Evolutionary conservation across 495 filamentous ascomycete genomes (phyloP).

Genomic region (Aspergillus hancockii): DNA sequence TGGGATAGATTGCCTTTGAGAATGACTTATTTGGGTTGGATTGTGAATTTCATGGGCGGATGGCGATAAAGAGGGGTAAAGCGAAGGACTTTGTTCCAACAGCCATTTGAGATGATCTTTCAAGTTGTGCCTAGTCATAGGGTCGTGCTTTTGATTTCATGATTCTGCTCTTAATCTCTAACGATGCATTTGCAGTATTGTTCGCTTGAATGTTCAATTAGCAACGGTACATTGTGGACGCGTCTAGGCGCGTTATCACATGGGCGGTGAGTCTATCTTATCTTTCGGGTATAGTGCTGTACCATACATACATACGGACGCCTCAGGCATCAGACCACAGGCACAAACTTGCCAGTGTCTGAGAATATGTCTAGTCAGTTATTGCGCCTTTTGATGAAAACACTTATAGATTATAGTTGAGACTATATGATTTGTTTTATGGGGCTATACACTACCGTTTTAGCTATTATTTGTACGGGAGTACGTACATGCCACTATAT

Average conservation of each 20-base stretch:
- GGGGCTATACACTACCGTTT: too few species aligned
- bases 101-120: constrained; percentile 52
- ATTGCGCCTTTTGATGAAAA: too few species aligned
- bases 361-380: too few species aligned
- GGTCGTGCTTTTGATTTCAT: constrained; percentile 36
- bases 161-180: constrained; percentile 16
- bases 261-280: constrained; percentile 20
- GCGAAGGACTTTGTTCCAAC: constrained; percentile 41
- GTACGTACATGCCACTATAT: too few species aligned
- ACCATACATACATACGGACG: not conserved
- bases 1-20: constrained; percentile 10
- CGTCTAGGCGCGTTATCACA: constrained; percentile 27
- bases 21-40: constrained; percentile 19
- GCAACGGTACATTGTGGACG: constrained; percentile 15
- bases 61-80: constrained; percentile 34
- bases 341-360: too few species aligned
- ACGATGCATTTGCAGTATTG: constrained; percentile 12
- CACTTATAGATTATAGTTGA: too few species aligned
- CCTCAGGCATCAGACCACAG: too few species aligned
- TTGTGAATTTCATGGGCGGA: constrained; percentile 24
- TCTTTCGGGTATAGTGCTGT: not conserved
- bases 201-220: constrained; percentile 16
- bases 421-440: too few species aligned
- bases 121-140: constrained; percentile 57
- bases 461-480: too few species aligned